Evolutionary conservation across 305 asterid genomes (phyloP), one percentile per base, ranked within the genome.

Genomic region (Fraxinus albicans): DNA sequence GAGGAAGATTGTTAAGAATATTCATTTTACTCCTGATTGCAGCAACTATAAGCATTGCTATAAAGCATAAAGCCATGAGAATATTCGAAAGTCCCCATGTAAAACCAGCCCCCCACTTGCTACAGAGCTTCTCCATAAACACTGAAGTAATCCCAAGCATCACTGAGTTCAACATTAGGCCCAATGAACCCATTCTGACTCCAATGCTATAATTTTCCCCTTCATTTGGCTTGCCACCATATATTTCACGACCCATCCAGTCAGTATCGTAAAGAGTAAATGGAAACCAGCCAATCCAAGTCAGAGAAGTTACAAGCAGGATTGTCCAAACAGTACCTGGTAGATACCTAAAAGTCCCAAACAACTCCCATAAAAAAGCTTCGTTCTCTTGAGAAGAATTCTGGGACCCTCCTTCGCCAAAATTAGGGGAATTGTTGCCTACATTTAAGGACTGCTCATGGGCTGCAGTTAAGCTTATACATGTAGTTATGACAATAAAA

Each of bases 241-340:
- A 94, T 83, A 94, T 91, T 86, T 93, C 97, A 77, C 97, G 90
- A 69, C 98, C 95, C 95, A 93, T 92, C 98, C 97, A 94, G 83
- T 94, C 98, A 74, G 98, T 93, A 79, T 93, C 97, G 72, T 88
- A 93, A 33, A 94, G 92, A 87, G 88, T 85, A 91, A 92, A 94
- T 0, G 97, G 98, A 83, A 93, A 94, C 98, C 97, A 94, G 67
- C 95, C 95, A 36, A 91, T 89, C 98, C 98, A 94, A 76, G 92
- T 93, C 81, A 93, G 88, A 78, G 89, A 89, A 85, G 95, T 94
- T 47, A 92, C 97, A 76, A 92, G 91, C 88, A 93, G 91, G 81
- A 91, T 89, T 23, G 87, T 72, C 97, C 97, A 93, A 78, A 94
- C 90, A 35, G 92, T 38, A 67, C 89, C 86, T 25, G 98, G 89